These are phyloP conservation scores for Pythium chondricola DNA, from an alignment of 352 stramenopile species.

Conservation along the genomic window DNA sequence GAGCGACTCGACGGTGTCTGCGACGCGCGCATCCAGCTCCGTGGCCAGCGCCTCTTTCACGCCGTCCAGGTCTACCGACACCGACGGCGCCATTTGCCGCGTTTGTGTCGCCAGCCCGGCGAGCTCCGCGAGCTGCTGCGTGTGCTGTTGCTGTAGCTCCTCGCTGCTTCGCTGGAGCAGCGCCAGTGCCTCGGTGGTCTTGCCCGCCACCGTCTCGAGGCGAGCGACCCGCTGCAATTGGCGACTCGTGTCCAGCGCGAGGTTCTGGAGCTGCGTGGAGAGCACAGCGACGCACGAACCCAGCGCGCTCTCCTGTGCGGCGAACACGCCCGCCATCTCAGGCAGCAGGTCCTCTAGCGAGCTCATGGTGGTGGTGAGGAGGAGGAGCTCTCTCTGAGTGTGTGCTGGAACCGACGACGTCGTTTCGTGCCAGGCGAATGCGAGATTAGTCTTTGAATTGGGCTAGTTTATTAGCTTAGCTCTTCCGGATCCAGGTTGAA, in stretches of 20 bases:
- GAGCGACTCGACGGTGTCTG: conserved; percentile 9
- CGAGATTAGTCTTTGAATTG: no score
- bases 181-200: conserved; percentile 17
- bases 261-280: conserved; percentile 42
- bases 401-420: no score
- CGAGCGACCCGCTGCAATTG: conserved; percentile 25
- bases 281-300: conserved; percentile 44
- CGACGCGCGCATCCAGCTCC: conserved; percentile 20
- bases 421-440: no score
- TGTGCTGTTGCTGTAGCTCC: conserved; percentile 9
- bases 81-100: not conserved
- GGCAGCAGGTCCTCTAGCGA: conserved; percentile 58
- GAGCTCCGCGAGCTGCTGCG: conserved; percentile 6
- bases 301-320: conserved; percentile 50
- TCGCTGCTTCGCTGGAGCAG: conserved; percentile 20
- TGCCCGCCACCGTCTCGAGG: conserved; percentile 28
- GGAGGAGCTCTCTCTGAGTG: no score
- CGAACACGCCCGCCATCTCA: conserved; percentile 54
- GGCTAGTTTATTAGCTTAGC: no score
- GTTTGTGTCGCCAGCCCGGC: not conserved
- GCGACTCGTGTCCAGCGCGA: conserved; percentile 29
- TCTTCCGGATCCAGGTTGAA: no score
- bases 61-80: conserved; percentile 4
- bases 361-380: conserved; percentile 42
- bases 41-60: conserved; percentile 10